phyloP scores from a whole-genome alignment of 164 flowering plant species.

The Brasenia schreberi region DNA sequence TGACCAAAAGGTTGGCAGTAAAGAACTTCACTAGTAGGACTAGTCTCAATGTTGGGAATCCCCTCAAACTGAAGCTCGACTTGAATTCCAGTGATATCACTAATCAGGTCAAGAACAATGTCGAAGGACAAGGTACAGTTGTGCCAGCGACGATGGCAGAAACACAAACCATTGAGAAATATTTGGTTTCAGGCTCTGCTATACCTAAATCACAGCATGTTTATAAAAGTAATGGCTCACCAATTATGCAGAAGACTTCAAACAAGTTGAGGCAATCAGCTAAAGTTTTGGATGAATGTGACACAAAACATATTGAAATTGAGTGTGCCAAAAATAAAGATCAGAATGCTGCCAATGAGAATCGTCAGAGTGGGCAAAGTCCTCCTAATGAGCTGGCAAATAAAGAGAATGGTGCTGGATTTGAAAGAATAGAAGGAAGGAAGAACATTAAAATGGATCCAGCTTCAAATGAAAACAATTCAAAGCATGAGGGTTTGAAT shows the following conservation, averaged over 20 bases:
- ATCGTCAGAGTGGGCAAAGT: background rate
- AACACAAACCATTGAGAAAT: background rate
- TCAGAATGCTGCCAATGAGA: background rate
- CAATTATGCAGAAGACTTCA: background rate
- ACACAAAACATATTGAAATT: background rate
- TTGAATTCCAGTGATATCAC: constrained; percentile 10
- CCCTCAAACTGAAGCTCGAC: constrained; percentile 26
- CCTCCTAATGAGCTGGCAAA: background rate
- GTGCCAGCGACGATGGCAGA: background rate
- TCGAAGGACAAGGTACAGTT: background rate
- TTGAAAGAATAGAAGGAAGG: background rate
- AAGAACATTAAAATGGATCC: constrained; percentile 4
- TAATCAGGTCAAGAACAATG: background rate
- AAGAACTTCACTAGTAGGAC: constrained; percentile 36
- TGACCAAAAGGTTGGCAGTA: constrained; percentile 24
- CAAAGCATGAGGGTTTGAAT: background rate
- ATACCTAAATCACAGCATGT: background rate
- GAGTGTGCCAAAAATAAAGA: background rate
- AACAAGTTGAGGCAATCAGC: background rate
- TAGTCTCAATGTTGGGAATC: constrained; percentile 13
- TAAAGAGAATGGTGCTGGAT: background rate
- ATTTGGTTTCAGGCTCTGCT: background rate
- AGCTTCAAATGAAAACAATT: background rate
- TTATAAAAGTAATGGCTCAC: no score
- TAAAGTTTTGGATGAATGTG: background rate